phyloP scores from a whole-genome alignment of 441 rosid genomes.

The Manihot esculenta region DNA sequence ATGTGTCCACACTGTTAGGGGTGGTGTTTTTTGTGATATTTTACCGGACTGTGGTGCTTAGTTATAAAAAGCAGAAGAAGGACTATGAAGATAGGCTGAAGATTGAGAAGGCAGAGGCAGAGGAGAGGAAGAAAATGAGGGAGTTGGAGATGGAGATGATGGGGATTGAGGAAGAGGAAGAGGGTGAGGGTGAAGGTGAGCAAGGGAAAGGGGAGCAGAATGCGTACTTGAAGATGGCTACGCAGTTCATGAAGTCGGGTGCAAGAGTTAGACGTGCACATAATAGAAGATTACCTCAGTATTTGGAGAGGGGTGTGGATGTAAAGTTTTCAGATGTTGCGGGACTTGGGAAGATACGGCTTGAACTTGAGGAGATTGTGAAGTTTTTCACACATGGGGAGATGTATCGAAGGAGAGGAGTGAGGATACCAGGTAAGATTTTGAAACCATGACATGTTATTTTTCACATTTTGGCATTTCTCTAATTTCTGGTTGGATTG shows the following conservation, averaged over 20 bases:
- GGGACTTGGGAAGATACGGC: constrained; percentile 96
- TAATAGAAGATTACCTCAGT: constrained; percentile 72
- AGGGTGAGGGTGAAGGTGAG: constrained; percentile 56
- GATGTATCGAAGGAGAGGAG: constrained; percentile 91
- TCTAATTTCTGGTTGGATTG: constrained; percentile 13
- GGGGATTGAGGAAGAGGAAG: constrained; percentile 53
- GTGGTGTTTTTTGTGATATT: constrained; percentile 75
- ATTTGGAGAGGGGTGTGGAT: constrained; percentile 82
- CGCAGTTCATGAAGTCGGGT: constrained; percentile 93
- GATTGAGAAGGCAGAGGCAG: constrained; percentile 93
- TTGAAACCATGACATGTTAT: constrained; percentile 18
- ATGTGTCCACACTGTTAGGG: constrained; percentile 67
- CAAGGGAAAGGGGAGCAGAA: constrained; percentile 64
- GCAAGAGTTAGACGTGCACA: constrained; percentile 76
- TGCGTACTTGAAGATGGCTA: constrained; percentile 78
- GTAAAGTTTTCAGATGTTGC: constrained; percentile 94
- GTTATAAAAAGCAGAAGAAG: constrained; percentile 78
- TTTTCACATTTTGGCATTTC: constrained; percentile 10
- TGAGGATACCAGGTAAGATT: constrained; percentile 77
- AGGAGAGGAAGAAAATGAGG: constrained; percentile 84
- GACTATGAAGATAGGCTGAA: constrained; percentile 92
- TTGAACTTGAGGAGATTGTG: constrained; percentile 93
- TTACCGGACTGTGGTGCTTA: constrained; percentile 77
- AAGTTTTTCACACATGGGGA: constrained; percentile 97
- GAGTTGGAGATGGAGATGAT: constrained; percentile 79